Percentiles rank a stretch among this genome's conserved stretches.
phyloP scores from a whole-genome alignment of 2,329 filamentous ascomycete species.

The Paecilomyces sp. region DNA sequence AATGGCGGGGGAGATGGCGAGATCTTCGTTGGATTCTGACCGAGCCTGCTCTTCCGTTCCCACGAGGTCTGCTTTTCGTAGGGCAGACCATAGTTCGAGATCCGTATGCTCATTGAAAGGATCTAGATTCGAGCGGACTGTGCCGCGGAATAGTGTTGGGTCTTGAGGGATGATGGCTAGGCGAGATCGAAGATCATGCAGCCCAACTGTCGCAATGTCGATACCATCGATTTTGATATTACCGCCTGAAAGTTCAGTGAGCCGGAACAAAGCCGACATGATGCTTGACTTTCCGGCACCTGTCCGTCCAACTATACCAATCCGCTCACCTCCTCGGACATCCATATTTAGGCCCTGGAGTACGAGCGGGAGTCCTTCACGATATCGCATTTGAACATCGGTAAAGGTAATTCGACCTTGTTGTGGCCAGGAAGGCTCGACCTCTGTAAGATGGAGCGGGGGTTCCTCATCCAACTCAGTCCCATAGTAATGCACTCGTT shows the following conservation, averaged over 20 bases:
- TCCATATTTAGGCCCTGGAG: constrained; percentile 55
- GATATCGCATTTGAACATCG: constrained; percentile 72
- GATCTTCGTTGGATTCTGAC: constrained; percentile 35
- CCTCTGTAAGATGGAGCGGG: constrained; percentile 65
- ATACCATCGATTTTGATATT: constrained; percentile 37
- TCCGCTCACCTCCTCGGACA: constrained; percentile 38
- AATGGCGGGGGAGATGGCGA: neutral
- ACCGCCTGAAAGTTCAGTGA: constrained; percentile 34
- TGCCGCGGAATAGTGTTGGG: constrained; percentile 38
- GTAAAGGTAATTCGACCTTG: constrained; percentile 73
- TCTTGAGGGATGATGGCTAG: constrained; percentile 42
- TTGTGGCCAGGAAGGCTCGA: constrained; percentile 74
- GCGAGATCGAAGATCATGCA: constrained; percentile 35
- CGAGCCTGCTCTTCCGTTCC: constrained; percentile 37
- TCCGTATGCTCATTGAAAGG: constrained; percentile 40
- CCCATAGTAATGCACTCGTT: constrained; percentile 86
- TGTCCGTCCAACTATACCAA: constrained; percentile 41
- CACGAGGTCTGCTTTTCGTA: constrained; percentile 41
- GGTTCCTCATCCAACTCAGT: constrained; percentile 83
- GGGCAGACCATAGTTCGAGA: constrained; percentile 40
- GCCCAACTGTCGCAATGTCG: constrained; percentile 33
- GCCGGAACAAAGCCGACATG: constrained; percentile 39
- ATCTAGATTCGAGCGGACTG: constrained; percentile 38
- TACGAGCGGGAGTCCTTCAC: constrained; percentile 63
- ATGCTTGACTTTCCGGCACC: constrained; percentile 42